phyloP scores from a whole-genome alignment of 2,329 filamentous ascomycete species.

The Alternaria alternata region DNA sequence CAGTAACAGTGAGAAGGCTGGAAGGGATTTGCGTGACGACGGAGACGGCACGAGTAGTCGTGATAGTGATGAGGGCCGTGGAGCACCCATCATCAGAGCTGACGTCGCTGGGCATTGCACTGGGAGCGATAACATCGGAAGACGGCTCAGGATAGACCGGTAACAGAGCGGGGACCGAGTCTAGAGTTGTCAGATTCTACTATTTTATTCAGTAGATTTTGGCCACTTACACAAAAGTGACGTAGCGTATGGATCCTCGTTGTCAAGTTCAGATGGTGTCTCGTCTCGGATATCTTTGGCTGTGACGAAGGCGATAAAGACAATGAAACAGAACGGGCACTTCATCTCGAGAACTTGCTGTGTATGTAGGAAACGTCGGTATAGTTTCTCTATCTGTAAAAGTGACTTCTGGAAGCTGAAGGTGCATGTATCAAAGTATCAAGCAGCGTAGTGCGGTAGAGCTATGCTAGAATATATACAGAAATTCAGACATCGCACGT shows the following conservation, averaged over 20 bases:
- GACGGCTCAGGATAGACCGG: not conserved
- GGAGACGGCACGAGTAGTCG: slow-evolving; percentile 2
- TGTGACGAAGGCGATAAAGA: slow-evolving; percentile 49
- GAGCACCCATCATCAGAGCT: not conserved
- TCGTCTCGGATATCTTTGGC: slow-evolving; percentile 50
- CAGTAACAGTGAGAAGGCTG: not conserved
- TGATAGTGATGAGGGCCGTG: not conserved
- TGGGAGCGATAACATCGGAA: not conserved
- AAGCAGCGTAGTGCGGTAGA: not conserved
- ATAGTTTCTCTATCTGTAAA: not conserved
- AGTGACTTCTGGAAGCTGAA: too few relatives aligned
- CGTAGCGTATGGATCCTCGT: not conserved
- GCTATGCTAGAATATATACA: not conserved
- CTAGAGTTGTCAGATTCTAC: not conserved
- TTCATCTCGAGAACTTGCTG: slow-evolving; percentile 32
- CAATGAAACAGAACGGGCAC: slow-evolving; percentile 36
- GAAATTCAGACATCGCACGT: not conserved
- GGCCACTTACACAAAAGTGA: slow-evolving; percentile 42
- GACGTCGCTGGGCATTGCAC: not conserved
- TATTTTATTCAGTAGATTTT: not conserved
- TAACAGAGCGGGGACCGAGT: not conserved
- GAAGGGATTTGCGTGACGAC: slow-evolving; percentile 5
- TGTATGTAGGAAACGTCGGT: not conserved
- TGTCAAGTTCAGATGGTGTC: slow-evolving; percentile 47
- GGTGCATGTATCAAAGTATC: not conserved